A percentile compares a stretch with the other conserved stretches of the same genome.
These are phyloP conservation scores for Candida freyschussii DNA, from an alignment of 1,139 yeast genomes.

Conservation along the genomic window DNA sequence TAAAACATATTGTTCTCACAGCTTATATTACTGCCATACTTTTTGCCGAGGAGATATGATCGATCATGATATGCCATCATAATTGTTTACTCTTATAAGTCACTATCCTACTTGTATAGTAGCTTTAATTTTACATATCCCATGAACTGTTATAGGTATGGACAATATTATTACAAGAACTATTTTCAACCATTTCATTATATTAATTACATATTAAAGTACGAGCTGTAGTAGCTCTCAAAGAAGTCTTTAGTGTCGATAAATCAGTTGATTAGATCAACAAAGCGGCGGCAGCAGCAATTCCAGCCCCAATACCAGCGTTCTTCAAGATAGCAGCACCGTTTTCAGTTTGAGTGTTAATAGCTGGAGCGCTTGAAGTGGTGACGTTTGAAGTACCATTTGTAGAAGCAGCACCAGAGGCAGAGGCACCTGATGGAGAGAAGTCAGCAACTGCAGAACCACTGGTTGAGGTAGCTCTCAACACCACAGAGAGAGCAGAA, in stretches of 20 bases:
- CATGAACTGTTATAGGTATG: too few relatives aligned
- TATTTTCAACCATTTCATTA: too few relatives aligned
- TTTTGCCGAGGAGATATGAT: too few relatives aligned
- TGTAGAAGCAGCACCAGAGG: slow-evolving; percentile 6
- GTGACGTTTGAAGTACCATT: slow-evolving; percentile 1
- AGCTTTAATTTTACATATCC: not conserved
- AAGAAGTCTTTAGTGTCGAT: too few relatives aligned
- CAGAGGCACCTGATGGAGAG: slow-evolving; percentile 18
- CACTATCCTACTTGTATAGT: not conserved
- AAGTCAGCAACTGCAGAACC: slow-evolving; percentile 21
- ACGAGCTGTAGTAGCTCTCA: too few relatives aligned
- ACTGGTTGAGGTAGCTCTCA: slow-evolving; percentile 11
- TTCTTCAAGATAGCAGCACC: slow-evolving; percentile 11
- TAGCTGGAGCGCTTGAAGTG: slow-evolving; percentile 2
- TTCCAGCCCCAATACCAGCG: slow-evolving; percentile 13
- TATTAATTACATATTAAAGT: too few relatives aligned
- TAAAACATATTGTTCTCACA: too few relatives aligned
- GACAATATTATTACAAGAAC: too few relatives aligned
- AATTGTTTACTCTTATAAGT: not conserved
- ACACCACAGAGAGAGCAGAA: slow-evolving; percentile 13
- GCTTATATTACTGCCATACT: too few relatives aligned
- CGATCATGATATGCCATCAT: too few relatives aligned
- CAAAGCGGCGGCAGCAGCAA: slow-evolving; percentile 17
- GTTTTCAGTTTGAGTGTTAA: slow-evolving; percentile 5
- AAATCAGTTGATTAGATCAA: too few relatives aligned